Conservation (phyloP, 768 basidiomycete species). For the Chalciporus pseudorubinellus region DNA sequence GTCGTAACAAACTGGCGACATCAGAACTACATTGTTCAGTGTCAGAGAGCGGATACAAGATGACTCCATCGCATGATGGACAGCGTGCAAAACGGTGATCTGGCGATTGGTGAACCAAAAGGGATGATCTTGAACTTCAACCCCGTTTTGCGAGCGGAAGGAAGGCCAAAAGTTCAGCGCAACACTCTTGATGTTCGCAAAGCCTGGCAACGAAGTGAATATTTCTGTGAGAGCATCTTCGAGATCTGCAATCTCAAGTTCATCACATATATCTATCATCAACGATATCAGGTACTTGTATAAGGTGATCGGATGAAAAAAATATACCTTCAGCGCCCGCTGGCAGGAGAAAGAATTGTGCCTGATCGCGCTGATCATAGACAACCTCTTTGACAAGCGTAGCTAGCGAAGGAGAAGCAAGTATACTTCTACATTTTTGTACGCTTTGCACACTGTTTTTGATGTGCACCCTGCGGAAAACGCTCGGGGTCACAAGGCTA, state of each 20-base stretch:
- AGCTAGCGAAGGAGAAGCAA: slow-evolving; percentile 23
- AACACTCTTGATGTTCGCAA: slow-evolving; percentile 21
- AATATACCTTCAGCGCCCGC: slow-evolving; percentile 2
- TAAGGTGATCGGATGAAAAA: too few relatives aligned
- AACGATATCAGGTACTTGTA: too few relatives aligned
- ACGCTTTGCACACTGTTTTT: slow-evolving; percentile 27
- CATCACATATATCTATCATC: slow-evolving; percentile 18
- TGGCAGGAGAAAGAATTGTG: slow-evolving; percentile 23
- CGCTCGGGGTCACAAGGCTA: slow-evolving; percentile 24
- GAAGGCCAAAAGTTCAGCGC: slow-evolving; percentile 33
- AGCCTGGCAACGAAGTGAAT: slow-evolving; percentile 17
- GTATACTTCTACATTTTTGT: slow-evolving; percentile 21
- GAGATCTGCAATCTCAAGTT: slow-evolving; percentile 31
- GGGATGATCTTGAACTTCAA: slow-evolving; percentile 27
- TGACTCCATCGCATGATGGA: slow-evolving; percentile 22
- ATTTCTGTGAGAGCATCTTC: slow-evolving; percentile 30
- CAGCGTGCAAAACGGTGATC: slow-evolving; percentile 21
- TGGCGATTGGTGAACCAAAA: slow-evolving; percentile 34
- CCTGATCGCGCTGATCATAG: slow-evolving; percentile 29
- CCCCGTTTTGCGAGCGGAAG: slow-evolving; percentile 23
- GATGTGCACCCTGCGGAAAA: slow-evolving; percentile 23
- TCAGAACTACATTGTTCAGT: slow-evolving; percentile 28
- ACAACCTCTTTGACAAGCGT: slow-evolving; percentile 25
- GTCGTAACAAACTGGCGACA: slow-evolving; percentile 26
- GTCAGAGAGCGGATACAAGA: slow-evolving; percentile 22